Evolutionary conservation across 192 early-diverging fungal species (phyloP).

Genomic region (Entomortierella parvispora): DNA sequence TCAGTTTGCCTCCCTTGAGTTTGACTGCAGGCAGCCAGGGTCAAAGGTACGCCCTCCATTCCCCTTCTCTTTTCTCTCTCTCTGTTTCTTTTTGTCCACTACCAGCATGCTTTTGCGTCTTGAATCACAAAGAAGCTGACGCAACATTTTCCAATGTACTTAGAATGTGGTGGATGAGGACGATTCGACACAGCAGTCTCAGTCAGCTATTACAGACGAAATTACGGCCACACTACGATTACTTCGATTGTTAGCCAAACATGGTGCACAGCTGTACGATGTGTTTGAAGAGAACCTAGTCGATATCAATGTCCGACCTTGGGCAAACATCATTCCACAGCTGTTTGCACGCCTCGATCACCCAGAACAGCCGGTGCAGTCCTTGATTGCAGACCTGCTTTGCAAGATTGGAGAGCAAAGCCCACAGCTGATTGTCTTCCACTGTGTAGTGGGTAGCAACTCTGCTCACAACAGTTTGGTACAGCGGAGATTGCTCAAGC

Average conservation of each 20-base stretch:
- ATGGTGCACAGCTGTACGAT: constrained; percentile 61
- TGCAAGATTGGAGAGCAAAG: constrained; percentile 65
- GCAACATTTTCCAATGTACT: background rate
- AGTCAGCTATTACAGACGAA: constrained; percentile 52
- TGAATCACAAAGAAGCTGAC: background rate
- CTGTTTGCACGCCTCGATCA: constrained; percentile 78
- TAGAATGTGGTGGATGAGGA: constrained; percentile 20
- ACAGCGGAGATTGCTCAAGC: constrained; percentile 46
- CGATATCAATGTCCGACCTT: constrained; percentile 54
- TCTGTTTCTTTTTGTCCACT: background rate
- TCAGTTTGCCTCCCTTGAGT: constrained; percentile 39
- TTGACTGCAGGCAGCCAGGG: constrained; percentile 23
- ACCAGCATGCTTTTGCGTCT: too few relatives aligned
- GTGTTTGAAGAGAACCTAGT: constrained; percentile 55
- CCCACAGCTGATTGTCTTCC: constrained; percentile 77
- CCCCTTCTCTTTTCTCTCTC: background rate
- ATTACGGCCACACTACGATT: constrained; percentile 70
- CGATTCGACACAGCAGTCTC: constrained; percentile 10
- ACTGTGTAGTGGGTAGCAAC: constrained; percentile 65
- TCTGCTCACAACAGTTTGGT: constrained; percentile 53
- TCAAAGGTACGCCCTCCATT: constrained; percentile 18
- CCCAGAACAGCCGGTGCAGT: constrained; percentile 64
- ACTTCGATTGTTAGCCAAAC: constrained; percentile 70
- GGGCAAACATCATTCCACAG: constrained; percentile 80
- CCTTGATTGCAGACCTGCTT: constrained; percentile 63